Base-by-base conservation (phyloP, 2,329 filamentous ascomycete genomes). In the Pseudogymnoascus sp. region DNA sequence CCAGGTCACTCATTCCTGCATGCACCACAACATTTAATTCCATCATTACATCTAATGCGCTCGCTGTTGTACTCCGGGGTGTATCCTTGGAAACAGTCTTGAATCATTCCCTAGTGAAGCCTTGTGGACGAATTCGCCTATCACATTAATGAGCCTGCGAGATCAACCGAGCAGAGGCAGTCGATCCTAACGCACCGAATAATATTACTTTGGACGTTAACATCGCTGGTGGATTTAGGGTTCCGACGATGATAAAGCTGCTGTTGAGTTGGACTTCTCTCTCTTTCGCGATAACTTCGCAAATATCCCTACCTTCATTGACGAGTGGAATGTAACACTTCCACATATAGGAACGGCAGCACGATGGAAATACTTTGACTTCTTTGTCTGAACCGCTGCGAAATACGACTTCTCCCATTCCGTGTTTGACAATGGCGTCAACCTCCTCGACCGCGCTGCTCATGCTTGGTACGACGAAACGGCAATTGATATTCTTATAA, bases 61-160 rank as follows among this genome's bases (percentile, higher is more conserved):
- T 38, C 2, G 37, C 37, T 38, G 14, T 16, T 38, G 16, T 2
- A 38, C 37, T 38, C 37, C 37, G 16, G 37, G 37, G 37, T 38
- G 37, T 6, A 38, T 16, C 37, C 14, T 38, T 38, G 37, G 37
- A 16, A 38, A 38, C 14, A 38, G 37, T 16, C 37, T 38, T 16
- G 37, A 38, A 16, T 38, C 37, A 2, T 38, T 38, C 14, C 6
- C 37, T 1, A 37, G n/a, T 16, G 37, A 38, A 38, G 37, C 16
- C n/a, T 38, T n/a, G n/a, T 39, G 37, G 37, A 39, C 16, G 3
- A 39, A 39, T 7, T n/a, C 37, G 37, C 37, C n/a, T 16, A 7
- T 39, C 37, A 39, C 37, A 4, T 19, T 67, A 86, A 86, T 64
- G 83, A 86, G 67, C 81, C 82, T 0, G 78, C 81, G 0, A 81